These are phyloP conservation scores for Castanea crenata DNA, from an alignment of 306 rosid genomes.

Conservation along the genomic window DNA sequence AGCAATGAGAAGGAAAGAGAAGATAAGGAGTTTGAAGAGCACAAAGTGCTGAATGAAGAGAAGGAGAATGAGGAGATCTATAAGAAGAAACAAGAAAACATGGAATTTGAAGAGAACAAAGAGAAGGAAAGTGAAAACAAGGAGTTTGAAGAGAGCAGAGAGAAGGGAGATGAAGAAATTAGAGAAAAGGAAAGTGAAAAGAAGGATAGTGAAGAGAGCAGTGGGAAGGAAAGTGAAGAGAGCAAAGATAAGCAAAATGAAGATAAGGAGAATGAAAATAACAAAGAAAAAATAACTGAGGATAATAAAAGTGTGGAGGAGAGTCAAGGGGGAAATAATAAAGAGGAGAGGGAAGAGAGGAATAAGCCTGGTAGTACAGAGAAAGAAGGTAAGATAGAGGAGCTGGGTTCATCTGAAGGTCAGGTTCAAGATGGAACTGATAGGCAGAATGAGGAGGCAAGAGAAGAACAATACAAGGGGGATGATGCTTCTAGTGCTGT, in stretches of 20 bases:
- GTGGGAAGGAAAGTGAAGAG: slow-evolving; percentile 1
- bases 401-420: slow-evolving; percentile 43
- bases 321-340: slow-evolving; percentile 27
- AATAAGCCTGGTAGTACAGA: slow-evolving; percentile 24
- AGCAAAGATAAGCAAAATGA: slow-evolving; percentile 5
- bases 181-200: slow-evolving; percentile 10
- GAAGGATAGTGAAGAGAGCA: not conserved
- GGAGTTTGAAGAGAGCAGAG: not conserved
- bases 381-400: slow-evolving; percentile 50
- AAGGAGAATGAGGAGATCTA: slow-evolving; percentile 29
- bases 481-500: slow-evolving; percentile 89
- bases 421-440: slow-evolving; percentile 57
- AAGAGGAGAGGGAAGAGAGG: slow-evolving; percentile 42
- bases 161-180: slow-evolving; percentile 22
- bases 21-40: slow-evolving; percentile 35
- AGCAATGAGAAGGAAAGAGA: slow-evolving; percentile 26
- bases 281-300: slow-evolving; percentile 14
- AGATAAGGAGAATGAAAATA: slow-evolving; percentile 16
- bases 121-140: slow-evolving; percentile 10
- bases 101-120: not conserved
- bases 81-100: slow-evolving; percentile 4
- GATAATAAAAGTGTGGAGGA: slow-evolving; percentile 22
- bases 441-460: slow-evolving; percentile 41
- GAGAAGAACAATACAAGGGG: slow-evolving; percentile 71
- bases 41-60: slow-evolving; percentile 33